Base-by-base conservation (phyloP, 306 rosid genomes). In the Lathyrus sativus region DNA sequence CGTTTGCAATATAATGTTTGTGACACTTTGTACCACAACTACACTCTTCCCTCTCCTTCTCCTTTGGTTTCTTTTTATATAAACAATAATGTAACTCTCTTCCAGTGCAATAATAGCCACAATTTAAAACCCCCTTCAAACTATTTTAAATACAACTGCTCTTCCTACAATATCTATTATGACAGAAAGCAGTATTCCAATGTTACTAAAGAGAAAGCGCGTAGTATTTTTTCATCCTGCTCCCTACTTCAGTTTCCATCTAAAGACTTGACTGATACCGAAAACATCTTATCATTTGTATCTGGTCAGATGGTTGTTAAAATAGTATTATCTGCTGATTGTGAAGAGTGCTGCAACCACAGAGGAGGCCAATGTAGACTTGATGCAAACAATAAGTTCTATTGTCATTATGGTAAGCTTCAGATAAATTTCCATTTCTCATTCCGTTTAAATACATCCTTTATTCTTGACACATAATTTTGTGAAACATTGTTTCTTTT, bases 341-440 rank as follows among this genome's bases (percentile, higher is more conserved):
- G 84, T 73, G n/a, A 50, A 2, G 0, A 28, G 3, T 82, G 81
- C 71, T 53, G 7, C 65, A 49, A 72, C 35, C 54, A 6, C 9
- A 57, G 0, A 9, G 53, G 78, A 75, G 83, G 79, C 31, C 86
- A 22, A 26, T 81, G 85, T 45, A 55, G 26, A 6, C 68, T 77
- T 43, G 58, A 64, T 69, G 13, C 0, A 11, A 43, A 73, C 14
- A 9, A 49, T 1, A 33, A 5, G 9, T 76, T 76, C 55, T 50
- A 14, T 43, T 73, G 85, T 26, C 7, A 33, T 18, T 4, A 15
- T 65, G 78, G 81, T 80, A 62, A 3, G 11, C 59, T 60, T 38
- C 15, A 8, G 14, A 62, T 62, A 37, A 22, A 48, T 19, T 19
- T 19, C 22, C 1, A 19, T 19, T 19, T 19, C 22, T 19, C 22